Evolutionary conservation across 805 yeast species (phyloP), one percentile per base, ranked within the genome.

Genomic region (Naumovozyma dairenensis): DNA sequence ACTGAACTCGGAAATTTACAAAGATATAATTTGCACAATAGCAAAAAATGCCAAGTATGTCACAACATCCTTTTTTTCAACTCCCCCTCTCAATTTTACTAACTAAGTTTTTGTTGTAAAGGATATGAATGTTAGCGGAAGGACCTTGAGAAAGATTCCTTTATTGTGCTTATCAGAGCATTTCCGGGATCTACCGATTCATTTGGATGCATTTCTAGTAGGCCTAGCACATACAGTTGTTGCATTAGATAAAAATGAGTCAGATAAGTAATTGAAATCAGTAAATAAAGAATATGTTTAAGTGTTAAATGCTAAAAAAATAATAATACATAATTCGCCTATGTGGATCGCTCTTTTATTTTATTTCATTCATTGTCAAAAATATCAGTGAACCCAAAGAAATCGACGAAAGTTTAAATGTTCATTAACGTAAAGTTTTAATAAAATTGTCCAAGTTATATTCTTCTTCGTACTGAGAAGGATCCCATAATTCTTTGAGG

Each of bases 401-500:
- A n/a, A n/a, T n/a, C n/a, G n/a, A n/a, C n/a, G n/a, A n/a, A n/a
- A n/a, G n/a, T n/a, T n/a, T n/a, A n/a, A n/a, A n/a, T n/a, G 14
- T 24, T 12, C 22, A 6, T 24, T 53, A 72, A 44, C 71, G 71
- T 41, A 84, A 69, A 18, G 81, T 80, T 63, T 82, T 82, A 60
- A 92, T 89, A 57, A 92, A 92, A 34, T 80, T 75, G 57, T 89
- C 96, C 60, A 92, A 72, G 51, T 92, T 84, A 59, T 92, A 92
- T 64, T 92, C 98, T 52, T 92, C 98, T 44, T 87, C 95, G 51
- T 92, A 92, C 59, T 92, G 96, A 21, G 82, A 70, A 49, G 84
- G 92, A 54, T 92, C 97, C 99, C 99, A 92, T 36, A 92, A 67
- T 49, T 87, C 96, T 7, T 83, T 89, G 43, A 92, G 66, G 45